Evolutionary conservation across 2,329 filamentous ascomycete species (phyloP).

Genomic region (Curvularia verruculosa): DNA sequence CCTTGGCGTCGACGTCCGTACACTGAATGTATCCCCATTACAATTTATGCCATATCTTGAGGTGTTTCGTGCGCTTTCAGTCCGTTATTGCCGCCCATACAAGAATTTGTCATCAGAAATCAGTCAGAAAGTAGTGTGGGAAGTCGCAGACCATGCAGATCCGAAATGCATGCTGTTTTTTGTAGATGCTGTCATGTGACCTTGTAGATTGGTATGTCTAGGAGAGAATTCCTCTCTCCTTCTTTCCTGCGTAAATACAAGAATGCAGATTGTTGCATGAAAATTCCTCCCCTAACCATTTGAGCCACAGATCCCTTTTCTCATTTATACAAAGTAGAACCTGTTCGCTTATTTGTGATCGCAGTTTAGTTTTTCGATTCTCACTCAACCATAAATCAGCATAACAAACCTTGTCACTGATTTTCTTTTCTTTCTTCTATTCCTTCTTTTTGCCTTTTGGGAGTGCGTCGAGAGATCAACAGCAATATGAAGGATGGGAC

Average conservation of each 20-base stretch:
- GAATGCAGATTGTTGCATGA: too few relatives aligned
- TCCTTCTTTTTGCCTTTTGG: neutral
- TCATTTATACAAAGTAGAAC: too few relatives aligned
- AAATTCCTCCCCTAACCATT: too few relatives aligned
- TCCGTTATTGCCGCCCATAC: neutral
- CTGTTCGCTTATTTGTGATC: too few relatives aligned
- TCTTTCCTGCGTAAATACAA: too few relatives aligned
- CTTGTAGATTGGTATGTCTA: too few relatives aligned
- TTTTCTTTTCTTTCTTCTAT: neutral
- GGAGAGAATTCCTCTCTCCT: too few relatives aligned
- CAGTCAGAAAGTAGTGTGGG: neutral
- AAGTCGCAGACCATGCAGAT: neutral
- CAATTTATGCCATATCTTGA: neutral
- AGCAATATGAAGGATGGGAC: constrained; percentile 2
- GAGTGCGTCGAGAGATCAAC: too few relatives aligned
- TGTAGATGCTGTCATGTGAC: too few relatives aligned
- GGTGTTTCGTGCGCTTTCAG: neutral
- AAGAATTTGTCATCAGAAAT: neutral
- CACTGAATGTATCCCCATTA: neutral
- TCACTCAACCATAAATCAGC: too few relatives aligned
- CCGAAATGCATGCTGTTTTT: neutral
- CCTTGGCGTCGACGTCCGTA: constrained; percentile 2
- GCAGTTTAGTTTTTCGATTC: too few relatives aligned
- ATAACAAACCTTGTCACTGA: neutral
- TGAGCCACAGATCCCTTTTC: too few relatives aligned